Base-by-base conservation (phyloP, 208 protist species). In the Strigomonas oncopelti region DNA sequence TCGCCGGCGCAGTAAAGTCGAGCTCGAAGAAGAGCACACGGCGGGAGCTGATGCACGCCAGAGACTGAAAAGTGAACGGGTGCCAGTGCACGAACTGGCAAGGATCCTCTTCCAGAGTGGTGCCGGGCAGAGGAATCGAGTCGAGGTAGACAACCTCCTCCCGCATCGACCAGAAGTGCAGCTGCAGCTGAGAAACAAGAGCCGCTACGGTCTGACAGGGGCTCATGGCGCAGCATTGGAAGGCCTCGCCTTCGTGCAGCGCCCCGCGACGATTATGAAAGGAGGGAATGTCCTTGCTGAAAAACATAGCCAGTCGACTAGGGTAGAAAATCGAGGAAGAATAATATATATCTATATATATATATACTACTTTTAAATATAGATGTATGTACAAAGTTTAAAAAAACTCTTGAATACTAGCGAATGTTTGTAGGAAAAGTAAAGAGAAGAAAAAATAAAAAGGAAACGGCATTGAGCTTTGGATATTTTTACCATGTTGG, bases 41-140 rank as follows among this genome's bases (percentile, higher is more conserved):
- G 14, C 78, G 75, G 11, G 72, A 51, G 0, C 83, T 90, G 36
- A 82, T 59, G 20, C 91, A 75, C n/a, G 82, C 88, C 28, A 93
- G 67, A 36, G 70, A 53, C 14, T 81, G 77, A 32, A 63, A 65
- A 27, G n/a, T 34, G 7, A 59, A 66, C 5, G 81, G 83, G 31
- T 86, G 85, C 88, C 85, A 93, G 45, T 91, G 73, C 25, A 88
- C 65, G 18, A 78, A 73, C 32, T 80, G 64, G 24, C 69, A 80
- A 8, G 75, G 72, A 54, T 91, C 78, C 36, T 87, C 81, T 31
- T 85, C 75, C 20, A 72, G 67, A 1, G 71, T 81, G 31, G 69
- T 75, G 29, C 68, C 66, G 18, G 72, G 61, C 16, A 93, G 61
- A 18, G 62, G 25, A 16, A 89, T 28, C 1, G 79, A 83, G 25